Percentiles rank a stretch among this genome's conserved stretches.
Evolutionary conservation across 441 rosid genomes (phyloP).

Genomic region (Syzygium syzygioides): DNA sequence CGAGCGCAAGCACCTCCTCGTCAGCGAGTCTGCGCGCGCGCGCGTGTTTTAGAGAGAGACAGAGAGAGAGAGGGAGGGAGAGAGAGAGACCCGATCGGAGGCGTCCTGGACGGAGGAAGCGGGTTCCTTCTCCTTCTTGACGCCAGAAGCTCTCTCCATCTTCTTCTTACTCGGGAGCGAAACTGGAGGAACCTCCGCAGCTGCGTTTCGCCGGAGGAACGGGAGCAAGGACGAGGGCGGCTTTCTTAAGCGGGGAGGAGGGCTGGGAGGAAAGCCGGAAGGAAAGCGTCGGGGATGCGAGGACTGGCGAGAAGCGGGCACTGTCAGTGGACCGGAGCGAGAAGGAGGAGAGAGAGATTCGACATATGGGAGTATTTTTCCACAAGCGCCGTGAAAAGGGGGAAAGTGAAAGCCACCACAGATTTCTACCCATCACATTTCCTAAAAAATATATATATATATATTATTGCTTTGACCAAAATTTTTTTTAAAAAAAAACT

Average conservation of each 20-base stretch:
- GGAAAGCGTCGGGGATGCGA: background rate
- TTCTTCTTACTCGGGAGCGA: background rate
- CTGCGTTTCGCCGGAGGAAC: background rate
- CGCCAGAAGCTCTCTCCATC: slow-evolving; percentile 5
- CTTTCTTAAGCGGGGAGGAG: too few relatives aligned
- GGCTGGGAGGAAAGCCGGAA: background rate
- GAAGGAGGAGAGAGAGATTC: background rate
- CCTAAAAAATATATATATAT: background rate
- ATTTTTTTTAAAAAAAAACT: too few relatives aligned
- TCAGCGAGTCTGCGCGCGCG: background rate
- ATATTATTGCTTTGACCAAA: too few relatives aligned
- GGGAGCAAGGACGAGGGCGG: background rate
- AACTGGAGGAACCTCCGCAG: background rate
- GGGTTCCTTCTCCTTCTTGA: slow-evolving; percentile 1
- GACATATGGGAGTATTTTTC: background rate
- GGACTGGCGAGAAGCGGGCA: background rate
- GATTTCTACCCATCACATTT: background rate
- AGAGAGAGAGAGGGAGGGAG: background rate
- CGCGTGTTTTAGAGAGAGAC: background rate
- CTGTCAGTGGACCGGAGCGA: background rate
- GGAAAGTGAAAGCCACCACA: background rate
- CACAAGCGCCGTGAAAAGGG: background rate
- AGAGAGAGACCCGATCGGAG: slow-evolving; percentile 6
- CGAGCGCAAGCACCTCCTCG: background rate
- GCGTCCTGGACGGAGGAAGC: slow-evolving; percentile 4